phyloP scores from a whole-genome alignment of 331 rosid genomes.

The Pyracantha coccinea region DNA sequence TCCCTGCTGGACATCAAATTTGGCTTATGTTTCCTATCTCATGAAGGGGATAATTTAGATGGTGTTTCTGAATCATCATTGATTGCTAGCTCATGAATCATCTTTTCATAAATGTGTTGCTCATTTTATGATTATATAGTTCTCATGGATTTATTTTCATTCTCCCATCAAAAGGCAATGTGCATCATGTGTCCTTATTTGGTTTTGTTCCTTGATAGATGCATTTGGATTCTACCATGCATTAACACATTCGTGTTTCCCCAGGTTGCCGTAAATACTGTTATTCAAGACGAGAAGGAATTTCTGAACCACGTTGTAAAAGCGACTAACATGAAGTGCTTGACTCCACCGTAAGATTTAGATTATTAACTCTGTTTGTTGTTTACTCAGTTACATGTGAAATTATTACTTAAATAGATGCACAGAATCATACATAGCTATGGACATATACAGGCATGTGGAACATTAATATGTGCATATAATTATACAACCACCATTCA shows the following conservation, averaged over 20 bases:
- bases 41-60: background rate
- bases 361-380: background rate
- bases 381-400: background rate
- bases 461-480: background rate
- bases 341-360: slow-evolving; percentile 80
- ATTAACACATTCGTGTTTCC: background rate
- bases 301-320: slow-evolving; percentile 82
- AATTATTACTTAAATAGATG: background rate
- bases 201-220: slow-evolving; percentile 7
- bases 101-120: background rate
- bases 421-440: background rate
- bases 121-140: background rate
- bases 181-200: background rate
- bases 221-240: background rate
- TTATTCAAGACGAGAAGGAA: slow-evolving; percentile 85
- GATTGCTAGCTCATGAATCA: background rate
- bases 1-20: background rate
- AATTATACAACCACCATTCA: background rate
- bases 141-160: background rate
- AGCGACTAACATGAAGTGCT: slow-evolving; percentile 99
- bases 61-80: background rate
- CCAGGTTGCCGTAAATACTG: slow-evolving; percentile 95
- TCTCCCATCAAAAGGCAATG: background rate
- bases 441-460: background rate
- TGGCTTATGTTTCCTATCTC: too few species aligned